Evolutionary conservation across 2,329 filamentous ascomycete genomes (phyloP), one percentile per base, ranked within the genome.

Genomic region (Aspergillus amoenus): DNA sequence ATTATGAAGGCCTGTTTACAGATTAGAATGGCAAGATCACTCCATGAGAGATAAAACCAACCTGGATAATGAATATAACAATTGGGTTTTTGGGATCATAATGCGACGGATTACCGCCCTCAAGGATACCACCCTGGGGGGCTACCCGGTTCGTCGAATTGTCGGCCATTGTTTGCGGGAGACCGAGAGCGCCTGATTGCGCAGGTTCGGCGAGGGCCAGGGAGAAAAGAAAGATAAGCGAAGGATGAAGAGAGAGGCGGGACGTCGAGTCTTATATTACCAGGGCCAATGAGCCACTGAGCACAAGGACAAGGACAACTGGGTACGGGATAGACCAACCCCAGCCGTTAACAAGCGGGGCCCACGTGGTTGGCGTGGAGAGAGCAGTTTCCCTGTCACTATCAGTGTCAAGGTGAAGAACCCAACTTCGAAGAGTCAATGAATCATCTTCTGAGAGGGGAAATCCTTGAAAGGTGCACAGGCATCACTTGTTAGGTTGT

Each of bases 31-130:
- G 42, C 24, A 8, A 30, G 21, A 40, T 8, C 3, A 18, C 32
- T 8, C 5, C 18, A 11, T 8, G 37, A 24, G 45, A 11, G 18
- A 51, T 8, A 27, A 46, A n/a, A 32, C 70, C 34, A 76, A 84
- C 86, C 81, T 88, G 88, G 48, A 92, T 88, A 66, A 92, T 90
- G 74, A 93, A 91, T 46, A 90, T 73, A 45, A 85, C 84, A 60
- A 93, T 87, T 6, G 89, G 90, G 63, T 91, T 88, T 56, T 84
- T 88, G 11, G 87, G 67, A 64, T 88, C 85, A 75, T 88, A 91
- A 30, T 82, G 70, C 30, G 88, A 81, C 1, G 90, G 90, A 61
- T 91, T 86, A 52, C 83, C 76, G 43, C 87, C 86, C 62, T 91
- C 88, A 43, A 93, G 78, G 58, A 93, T 83, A 61, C 90, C 90